Evolutionary conservation across 2,329 filamentous ascomycete species (phyloP).

Genomic region (Colletotrichum brevisporum): DNA sequence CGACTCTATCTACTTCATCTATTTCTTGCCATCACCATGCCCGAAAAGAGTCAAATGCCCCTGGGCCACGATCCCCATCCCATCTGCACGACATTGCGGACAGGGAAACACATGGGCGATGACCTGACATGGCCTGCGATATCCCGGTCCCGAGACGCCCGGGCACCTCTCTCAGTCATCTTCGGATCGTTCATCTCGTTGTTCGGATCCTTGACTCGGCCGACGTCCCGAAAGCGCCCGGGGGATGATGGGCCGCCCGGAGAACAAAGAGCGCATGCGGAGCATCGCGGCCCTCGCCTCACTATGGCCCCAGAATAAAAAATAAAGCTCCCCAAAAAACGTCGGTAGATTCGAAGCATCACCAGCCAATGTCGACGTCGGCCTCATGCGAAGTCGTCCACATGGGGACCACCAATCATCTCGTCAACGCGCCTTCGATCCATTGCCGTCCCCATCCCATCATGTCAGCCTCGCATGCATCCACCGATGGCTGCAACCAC

Average conservation of each 20-base stretch:
- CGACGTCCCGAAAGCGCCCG: slow-evolving; percentile 9
- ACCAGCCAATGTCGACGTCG: slow-evolving; percentile 20
- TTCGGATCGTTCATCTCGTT: neutral
- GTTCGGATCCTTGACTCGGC: slow-evolving; percentile 11
- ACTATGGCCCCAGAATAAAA: no score
- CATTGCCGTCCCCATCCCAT: slow-evolving; percentile 19
- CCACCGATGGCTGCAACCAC: slow-evolving; percentile 14
- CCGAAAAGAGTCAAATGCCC: slow-evolving; percentile 19
- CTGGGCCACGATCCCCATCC: slow-evolving; percentile 15
- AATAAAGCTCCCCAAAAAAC: no score
- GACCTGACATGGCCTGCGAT: slow-evolving; percentile 18
- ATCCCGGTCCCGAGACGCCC: neutral
- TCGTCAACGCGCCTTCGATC: slow-evolving; percentile 13
- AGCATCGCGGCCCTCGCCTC: neutral
- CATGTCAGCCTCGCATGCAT: slow-evolving; percentile 29
- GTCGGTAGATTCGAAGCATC: slow-evolving; percentile 20
- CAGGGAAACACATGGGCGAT: slow-evolving; percentile 16
- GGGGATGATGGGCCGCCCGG: neutral
- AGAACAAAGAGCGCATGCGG: slow-evolving; percentile 12
- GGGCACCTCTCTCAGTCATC: slow-evolving; percentile 3
- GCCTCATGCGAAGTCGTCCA: slow-evolving; percentile 8
- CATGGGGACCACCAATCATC: slow-evolving; percentile 25
- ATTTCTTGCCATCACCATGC: slow-evolving; percentile 10
- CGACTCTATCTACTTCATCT: slow-evolving; percentile 22
- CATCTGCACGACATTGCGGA: slow-evolving; percentile 36